phyloP scores from a whole-genome alignment of 495 filamentous ascomycete species.

The Talaromyces adpressus region DNA sequence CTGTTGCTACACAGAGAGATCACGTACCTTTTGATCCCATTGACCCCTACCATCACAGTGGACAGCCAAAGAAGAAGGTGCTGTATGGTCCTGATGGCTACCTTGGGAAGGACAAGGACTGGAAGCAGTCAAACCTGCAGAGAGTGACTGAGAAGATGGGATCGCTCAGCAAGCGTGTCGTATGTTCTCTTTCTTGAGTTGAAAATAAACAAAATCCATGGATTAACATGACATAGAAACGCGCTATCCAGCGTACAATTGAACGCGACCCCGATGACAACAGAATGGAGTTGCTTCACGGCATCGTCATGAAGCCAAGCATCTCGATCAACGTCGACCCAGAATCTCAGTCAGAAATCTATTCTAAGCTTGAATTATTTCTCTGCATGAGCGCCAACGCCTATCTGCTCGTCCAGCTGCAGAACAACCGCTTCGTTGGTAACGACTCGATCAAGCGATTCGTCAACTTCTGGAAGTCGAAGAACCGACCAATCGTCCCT shows the following conservation, averaged over 20 bases:
- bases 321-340: constrained; percentile 39
- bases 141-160: neutral
- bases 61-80: constrained; percentile 6
- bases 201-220: neutral
- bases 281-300: constrained; percentile 5
- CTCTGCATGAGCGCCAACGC: constrained; percentile 43
- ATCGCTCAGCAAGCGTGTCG: neutral
- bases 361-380: constrained; percentile 49
- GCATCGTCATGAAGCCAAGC: constrained; percentile 15
- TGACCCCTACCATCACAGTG: constrained; percentile 7
- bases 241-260: neutral
- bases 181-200: neutral
- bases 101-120: constrained; percentile 4
- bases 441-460: constrained; percentile 40
- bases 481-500: constrained; percentile 45
- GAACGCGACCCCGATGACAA: constrained; percentile 5
- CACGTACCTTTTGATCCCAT: constrained; percentile 8
- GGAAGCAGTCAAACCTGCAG: constrained; percentile 3
- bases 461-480: constrained; percentile 36
- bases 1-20: neutral
- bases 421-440: constrained; percentile 37
- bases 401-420: constrained; percentile 40
- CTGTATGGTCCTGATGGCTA: constrained; percentile 9
- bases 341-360: constrained; percentile 41
- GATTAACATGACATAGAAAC: neutral